These are phyloP conservation scores for Hyphodiscus sp. DNA, from an alignment of 2,329 filamentous ascomycete genomes.

Conservation along the genomic window DNA sequence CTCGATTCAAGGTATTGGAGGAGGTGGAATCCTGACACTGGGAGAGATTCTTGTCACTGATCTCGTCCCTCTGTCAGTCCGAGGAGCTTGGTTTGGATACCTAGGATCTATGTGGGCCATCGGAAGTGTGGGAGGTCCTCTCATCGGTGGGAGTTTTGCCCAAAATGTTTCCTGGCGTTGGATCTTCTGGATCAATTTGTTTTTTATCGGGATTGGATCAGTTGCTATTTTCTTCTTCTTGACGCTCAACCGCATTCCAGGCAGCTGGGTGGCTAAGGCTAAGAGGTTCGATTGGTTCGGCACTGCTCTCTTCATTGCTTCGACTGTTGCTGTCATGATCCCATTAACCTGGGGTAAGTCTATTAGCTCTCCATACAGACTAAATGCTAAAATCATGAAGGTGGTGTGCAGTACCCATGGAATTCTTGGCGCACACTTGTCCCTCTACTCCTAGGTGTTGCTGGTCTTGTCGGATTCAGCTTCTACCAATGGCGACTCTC, in stretches of 20 bases:
- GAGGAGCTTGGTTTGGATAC: slow-evolving; percentile 34
- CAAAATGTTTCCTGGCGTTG: slow-evolving; percentile 50
- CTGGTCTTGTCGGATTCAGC: slow-evolving; percentile 44
- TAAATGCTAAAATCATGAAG: slow-evolving; percentile 24
- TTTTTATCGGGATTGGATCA: slow-evolving; percentile 21
- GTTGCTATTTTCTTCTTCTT: slow-evolving; percentile 25
- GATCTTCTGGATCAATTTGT: slow-evolving; percentile 49
- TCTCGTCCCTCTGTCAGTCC: slow-evolving; percentile 37
- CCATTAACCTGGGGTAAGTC: slow-evolving; percentile 49
- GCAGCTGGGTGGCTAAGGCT: slow-evolving; percentile 27
- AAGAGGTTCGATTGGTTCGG: slow-evolving; percentile 57
- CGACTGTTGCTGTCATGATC: slow-evolving; percentile 52
- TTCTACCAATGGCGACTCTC: slow-evolving; percentile 41
- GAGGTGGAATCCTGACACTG: slow-evolving; percentile 42
- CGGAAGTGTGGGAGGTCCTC: slow-evolving; percentile 46
- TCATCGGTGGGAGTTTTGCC: slow-evolving; percentile 48
- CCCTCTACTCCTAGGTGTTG: slow-evolving; percentile 49
- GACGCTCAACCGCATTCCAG: slow-evolving; percentile 20
- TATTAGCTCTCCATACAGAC: not conserved
- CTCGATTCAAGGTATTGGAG: slow-evolving; percentile 43
- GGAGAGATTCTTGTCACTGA: slow-evolving; percentile 42
- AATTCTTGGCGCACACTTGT: slow-evolving; percentile 54
- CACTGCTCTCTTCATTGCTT: slow-evolving; percentile 52
- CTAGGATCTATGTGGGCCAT: slow-evolving; percentile 43
- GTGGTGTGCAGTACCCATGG: slow-evolving; percentile 61